phyloP scores from a whole-genome alignment of 73 alveolate genomes.

The Paramecium bursaria region DNA sequence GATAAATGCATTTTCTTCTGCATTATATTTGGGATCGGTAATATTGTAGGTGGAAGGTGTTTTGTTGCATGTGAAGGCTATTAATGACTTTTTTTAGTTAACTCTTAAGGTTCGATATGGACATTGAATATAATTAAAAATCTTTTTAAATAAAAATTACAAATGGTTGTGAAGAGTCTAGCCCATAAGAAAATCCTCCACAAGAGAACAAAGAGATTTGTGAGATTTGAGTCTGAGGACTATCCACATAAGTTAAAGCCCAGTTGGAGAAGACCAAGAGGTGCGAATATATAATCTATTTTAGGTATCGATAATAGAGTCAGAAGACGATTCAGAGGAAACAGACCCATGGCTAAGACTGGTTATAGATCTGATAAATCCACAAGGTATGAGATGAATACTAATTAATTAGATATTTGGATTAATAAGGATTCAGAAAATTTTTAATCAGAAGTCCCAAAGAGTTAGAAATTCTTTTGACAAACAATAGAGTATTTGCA shows the following conservation, averaged over 20 bases:
- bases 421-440: conserved; percentile 94
- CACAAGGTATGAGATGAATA: conserved; percentile 72
- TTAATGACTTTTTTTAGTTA: too few relatives aligned
- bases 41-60: too few relatives aligned
- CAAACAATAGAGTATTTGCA: conserved; percentile 97
- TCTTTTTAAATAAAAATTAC: conserved; percentile 23
- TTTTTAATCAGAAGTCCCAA: conserved; percentile 87
- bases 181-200: conserved; percentile 65
- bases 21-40: not conserved
- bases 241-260: conserved; percentile 70
- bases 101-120: not conserved
- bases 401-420: conserved; percentile 69
- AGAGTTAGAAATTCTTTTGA: conserved; percentile 96
- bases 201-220: conserved; percentile 71
- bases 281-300: too few relatives aligned
- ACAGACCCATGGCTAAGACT: conserved; percentile 90
- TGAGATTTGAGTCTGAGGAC: conserved; percentile 71
- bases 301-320: conserved; percentile 98
- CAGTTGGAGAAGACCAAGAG: conserved; percentile 99
- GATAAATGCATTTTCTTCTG: too few relatives aligned
- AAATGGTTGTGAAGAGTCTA: conserved; percentile 67
- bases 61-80: too few relatives aligned
- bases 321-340: conserved; percentile 99
- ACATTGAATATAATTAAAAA: conserved; percentile 29
- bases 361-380: conserved; percentile 96